Conservation (phyloP, 2,329 filamentous ascomycete genomes). For the Aspergillus fumigatus region DNA sequence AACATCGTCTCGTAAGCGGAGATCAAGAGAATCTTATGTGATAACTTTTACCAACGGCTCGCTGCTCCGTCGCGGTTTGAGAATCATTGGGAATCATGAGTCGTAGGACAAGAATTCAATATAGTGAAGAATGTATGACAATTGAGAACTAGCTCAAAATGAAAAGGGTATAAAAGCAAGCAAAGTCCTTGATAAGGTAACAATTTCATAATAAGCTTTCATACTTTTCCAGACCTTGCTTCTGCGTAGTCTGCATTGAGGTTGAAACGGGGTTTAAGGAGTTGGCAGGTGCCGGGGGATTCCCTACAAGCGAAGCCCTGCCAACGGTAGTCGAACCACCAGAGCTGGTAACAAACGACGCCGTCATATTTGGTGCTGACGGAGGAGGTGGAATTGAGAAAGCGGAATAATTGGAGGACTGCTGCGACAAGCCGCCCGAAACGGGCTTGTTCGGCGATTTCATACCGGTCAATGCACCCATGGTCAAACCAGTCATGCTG, state of each 20-base stretch:
- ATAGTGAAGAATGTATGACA: not conserved
- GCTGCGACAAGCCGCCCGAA: constrained; percentile 13
- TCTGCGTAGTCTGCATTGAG: constrained; percentile 25
- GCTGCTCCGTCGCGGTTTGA: not conserved
- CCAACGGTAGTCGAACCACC: constrained; percentile 16
- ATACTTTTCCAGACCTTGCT: constrained; percentile 51
- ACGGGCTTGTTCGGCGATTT: constrained; percentile 14
- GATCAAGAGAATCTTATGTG: not conserved
- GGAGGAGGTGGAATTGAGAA: constrained; percentile 42
- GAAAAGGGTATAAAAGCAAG: constrained; percentile 3
- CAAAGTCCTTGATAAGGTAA: not conserved
- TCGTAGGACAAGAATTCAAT: not conserved
- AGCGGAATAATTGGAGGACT: constrained; percentile 29
- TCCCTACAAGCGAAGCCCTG: constrained; percentile 13
- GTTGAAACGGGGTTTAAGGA: constrained; percentile 19
- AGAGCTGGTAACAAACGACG: constrained; percentile 13
- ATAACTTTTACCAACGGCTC: not conserved
- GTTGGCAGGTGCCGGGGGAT: constrained; percentile 7
- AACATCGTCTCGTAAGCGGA: not conserved
- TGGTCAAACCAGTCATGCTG: constrained; percentile 11
- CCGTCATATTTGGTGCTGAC: constrained; percentile 16
- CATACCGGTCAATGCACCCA: constrained; percentile 25
- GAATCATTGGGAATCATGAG: constrained; percentile 7
- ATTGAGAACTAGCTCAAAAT: constrained; percentile 3
- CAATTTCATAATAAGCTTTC: constrained; percentile 49